Percentiles rank a stretch among this genome's conserved stretches.
Evolutionary conservation across 106 monocot species (phyloP).

Genomic region (Chionographis japonica): DNA sequence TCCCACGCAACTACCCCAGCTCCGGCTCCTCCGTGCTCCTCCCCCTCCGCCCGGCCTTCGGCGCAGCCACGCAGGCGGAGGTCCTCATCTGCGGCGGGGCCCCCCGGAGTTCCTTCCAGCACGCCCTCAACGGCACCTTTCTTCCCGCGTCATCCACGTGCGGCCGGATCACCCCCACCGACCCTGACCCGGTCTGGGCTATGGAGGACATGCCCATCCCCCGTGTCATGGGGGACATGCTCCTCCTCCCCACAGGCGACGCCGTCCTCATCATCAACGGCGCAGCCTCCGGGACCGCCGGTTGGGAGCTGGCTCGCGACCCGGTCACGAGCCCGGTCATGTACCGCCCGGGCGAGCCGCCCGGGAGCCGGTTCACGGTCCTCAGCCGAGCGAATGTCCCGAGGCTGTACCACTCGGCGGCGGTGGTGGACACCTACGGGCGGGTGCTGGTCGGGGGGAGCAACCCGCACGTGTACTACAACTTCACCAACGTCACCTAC

Average conservation of each 20-base stretch:
- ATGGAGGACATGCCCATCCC: slow-evolving; percentile 57
- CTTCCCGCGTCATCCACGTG: slow-evolving; percentile 37
- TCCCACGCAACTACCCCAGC: slow-evolving; percentile 42
- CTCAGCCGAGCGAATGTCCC: slow-evolving; percentile 24
- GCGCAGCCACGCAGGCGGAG: slow-evolving; percentile 18
- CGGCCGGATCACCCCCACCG: slow-evolving; percentile 32
- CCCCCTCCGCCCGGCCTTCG: slow-evolving; percentile 13
- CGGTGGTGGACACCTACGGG: slow-evolving; percentile 32
- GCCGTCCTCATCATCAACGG: slow-evolving; percentile 66
- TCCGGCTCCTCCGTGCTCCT: slow-evolving; percentile 53
- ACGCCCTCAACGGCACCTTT: slow-evolving; percentile 25
- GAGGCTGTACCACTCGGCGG: slow-evolving; percentile 62
- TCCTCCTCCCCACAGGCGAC: slow-evolving; percentile 57
- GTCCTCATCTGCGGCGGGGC: slow-evolving; percentile 65
- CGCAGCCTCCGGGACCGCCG: slow-evolving; percentile 55
- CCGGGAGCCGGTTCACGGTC: slow-evolving; percentile 25
- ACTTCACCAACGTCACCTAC: slow-evolving; percentile 39
- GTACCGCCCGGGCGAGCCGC: slow-evolving; percentile 25
- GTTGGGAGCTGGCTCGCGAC: slow-evolving; percentile 54
- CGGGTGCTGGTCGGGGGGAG: slow-evolving; percentile 65
- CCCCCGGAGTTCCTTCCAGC: slow-evolving; percentile 14
- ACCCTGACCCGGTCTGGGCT: slow-evolving; percentile 27
- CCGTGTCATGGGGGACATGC: slow-evolving; percentile 63
- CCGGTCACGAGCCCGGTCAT: slow-evolving; percentile 49
- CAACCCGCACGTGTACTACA: slow-evolving; percentile 59